A percentile compares a stretch with the other conserved stretches of the same genome.
Conservation (phyloP, 1,284 basidiomycete species). For the Porodaedalea pini region DNA sequence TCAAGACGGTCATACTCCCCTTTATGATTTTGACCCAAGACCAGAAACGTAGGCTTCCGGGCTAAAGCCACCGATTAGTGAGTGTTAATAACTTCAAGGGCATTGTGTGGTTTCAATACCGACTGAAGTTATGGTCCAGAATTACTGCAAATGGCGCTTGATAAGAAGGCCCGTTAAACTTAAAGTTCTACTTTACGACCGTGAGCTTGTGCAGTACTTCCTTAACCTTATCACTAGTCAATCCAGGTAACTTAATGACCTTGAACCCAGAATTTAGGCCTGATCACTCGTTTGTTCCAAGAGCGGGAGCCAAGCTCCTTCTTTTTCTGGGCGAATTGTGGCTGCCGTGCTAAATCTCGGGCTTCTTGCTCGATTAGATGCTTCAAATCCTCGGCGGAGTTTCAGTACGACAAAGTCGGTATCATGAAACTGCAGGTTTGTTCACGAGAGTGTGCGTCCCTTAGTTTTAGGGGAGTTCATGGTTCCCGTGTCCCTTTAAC, state of each 20-base stretch:
- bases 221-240: slow-evolving; percentile 4
- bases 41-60: not conserved
- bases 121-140: not conserved
- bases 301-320: not conserved
- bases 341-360: not conserved
- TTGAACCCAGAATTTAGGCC: not conserved
- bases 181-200: no score
- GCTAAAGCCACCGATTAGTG: not conserved
- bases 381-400: not conserved
- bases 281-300: not conserved
- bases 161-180: no score
- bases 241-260: not conserved
- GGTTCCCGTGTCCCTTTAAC: not conserved
- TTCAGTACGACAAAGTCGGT: not conserved
- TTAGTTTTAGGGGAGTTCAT: not conserved
- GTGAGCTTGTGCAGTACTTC: not conserved
- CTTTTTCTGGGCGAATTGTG: not conserved
- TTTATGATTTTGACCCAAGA: not conserved
- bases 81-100: not conserved
- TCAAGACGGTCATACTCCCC: not conserved
- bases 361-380: not conserved
- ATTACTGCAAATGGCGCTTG: not conserved
- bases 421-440: not conserved
- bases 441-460: not conserved
- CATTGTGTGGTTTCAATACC: not conserved